Base-by-base conservation (phyloP, 2,329 filamentous ascomycete species). In the Neofusicoccum sp. region DNA sequence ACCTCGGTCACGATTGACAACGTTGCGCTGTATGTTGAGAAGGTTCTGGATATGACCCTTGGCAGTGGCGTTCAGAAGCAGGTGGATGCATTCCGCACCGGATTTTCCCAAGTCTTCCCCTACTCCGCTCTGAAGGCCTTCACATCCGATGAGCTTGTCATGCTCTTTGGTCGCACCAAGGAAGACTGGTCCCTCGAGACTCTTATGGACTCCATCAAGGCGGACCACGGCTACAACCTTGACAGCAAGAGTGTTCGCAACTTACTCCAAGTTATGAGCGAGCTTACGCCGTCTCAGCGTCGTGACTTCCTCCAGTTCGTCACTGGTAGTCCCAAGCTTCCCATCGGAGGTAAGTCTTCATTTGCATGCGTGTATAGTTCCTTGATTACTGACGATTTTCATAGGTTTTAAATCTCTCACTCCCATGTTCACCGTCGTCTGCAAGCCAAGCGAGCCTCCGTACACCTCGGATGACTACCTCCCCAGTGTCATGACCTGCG, bases 401-500 rank as follows among this genome's bases (percentile, higher is more conserved):
- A 62, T 60, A 97, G 93, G 95, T 65, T 99, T 99, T 85, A 97
- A 96, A 81, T 91, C 89, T 76, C 86, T 99, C 66, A 98, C 93
- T 2, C 95, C 95, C 22, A 97, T 98, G 89, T 98, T 99, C 75
- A 99, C 95, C 3, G 95, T 99, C 66, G 95, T 99, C 47, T 98
- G 95, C 84, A 97, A 97, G 78, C 94, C 94, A n/a, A 96, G 92
- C 76, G 95, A 99, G 74, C 88, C 92, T 14, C 95, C 95, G 1
- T 95, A 93, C 76, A 90, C 89, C 3, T 94, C 94, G 4, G 95
- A 99, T 73, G 95, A 99, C 79, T 99, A 98, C 72, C 85, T 99
- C n/a, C 95, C 96, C 11, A 98, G 93, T 75, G 96, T 99, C 76
- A 99, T 99, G 96, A 99, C 96, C 9, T 99, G 96, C 76, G 95